Conservation (phyloP, 2,329 filamentous ascomycete species). For the Penicillium sp. region DNA sequence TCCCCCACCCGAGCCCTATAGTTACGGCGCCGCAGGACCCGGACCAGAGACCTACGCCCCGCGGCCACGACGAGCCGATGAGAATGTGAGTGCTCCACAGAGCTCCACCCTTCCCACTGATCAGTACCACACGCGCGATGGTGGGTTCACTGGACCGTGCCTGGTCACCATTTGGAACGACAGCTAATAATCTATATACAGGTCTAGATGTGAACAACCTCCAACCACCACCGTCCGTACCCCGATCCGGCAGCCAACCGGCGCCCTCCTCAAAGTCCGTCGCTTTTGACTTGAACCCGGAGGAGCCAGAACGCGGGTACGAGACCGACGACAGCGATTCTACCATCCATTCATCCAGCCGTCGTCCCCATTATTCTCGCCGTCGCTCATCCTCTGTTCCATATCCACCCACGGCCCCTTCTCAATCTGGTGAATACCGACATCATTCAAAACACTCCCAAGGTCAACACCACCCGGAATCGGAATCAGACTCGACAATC, state of each 20-base stretch:
- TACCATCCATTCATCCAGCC: constrained; percentile 27
- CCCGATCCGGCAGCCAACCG: constrained; percentile 25
- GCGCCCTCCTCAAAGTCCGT: constrained; percentile 32
- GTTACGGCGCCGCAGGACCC: constrained; percentile 35
- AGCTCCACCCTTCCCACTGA: constrained; percentile 36
- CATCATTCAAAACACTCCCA: background rate
- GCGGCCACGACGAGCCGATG: constrained; percentile 42
- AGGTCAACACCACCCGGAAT: constrained; percentile 13
- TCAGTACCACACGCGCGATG: constrained; percentile 39
- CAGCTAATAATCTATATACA: constrained; percentile 9
- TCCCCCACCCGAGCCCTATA: constrained; percentile 38
- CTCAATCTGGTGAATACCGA: constrained; percentile 5
- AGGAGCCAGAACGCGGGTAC: constrained; percentile 34
- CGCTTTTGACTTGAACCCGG: constrained; percentile 29
- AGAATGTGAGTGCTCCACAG: constrained; percentile 51
- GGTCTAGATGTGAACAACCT: constrained; percentile 14
- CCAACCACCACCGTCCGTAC: constrained; percentile 1
- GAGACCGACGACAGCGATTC: constrained; percentile 46
- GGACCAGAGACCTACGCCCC: constrained; percentile 41
- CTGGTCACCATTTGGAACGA: background rate
- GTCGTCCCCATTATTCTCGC: constrained; percentile 21
- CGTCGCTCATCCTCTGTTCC: constrained; percentile 27
- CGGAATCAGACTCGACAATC: constrained; percentile 45
- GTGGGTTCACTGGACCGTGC: constrained; percentile 38
- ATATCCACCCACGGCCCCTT: constrained; percentile 12